phyloP scores from a whole-genome alignment of 2,329 filamentous ascomycete genomes.

The Fusarium oxysporum region DNA sequence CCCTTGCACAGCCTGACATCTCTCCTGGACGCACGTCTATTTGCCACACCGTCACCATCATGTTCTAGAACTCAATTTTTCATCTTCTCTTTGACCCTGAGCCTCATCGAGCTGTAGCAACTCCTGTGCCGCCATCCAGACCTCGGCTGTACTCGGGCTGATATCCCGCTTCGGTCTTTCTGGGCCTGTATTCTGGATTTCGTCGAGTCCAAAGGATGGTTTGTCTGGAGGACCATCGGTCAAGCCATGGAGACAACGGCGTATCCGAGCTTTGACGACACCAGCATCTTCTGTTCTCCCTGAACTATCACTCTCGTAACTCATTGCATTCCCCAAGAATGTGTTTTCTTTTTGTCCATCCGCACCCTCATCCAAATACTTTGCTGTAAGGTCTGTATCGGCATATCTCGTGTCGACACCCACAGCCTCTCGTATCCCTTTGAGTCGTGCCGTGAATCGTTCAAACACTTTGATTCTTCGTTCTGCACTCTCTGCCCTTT shows the following conservation, averaged over 20 bases:
- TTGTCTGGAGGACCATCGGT: constrained; percentile 26
- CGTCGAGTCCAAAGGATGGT: neutral
- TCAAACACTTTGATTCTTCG: constrained; percentile 62
- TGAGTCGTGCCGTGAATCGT: constrained; percentile 53
- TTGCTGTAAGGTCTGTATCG: neutral
- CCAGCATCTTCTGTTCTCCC: constrained; percentile 43
- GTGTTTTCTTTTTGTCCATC: neutral
- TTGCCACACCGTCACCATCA: neutral
- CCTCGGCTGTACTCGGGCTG: constrained; percentile 40
- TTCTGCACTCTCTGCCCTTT: constrained; percentile 67
- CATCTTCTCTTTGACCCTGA: neutral
- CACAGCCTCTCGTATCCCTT: constrained; percentile 46
- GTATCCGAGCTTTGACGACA: constrained; percentile 44
- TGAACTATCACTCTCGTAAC: constrained; percentile 39
- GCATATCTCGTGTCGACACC: neutral
- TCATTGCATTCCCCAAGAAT: neutral
- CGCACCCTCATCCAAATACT: neutral
- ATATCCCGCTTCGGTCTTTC: constrained; percentile 20
- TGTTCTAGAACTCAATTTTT: neutral
- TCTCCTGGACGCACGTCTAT: neutral
- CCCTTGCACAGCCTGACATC: neutral
- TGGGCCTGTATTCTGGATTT: neutral
- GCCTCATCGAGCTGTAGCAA: constrained; percentile 43
- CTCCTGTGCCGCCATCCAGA: constrained; percentile 50
- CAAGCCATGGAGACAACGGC: constrained; percentile 41